These are phyloP conservation scores for Colletotrichum lindemuthianum DNA, from an alignment of 2,329 filamentous ascomycete species.

Conservation along the genomic window DNA sequence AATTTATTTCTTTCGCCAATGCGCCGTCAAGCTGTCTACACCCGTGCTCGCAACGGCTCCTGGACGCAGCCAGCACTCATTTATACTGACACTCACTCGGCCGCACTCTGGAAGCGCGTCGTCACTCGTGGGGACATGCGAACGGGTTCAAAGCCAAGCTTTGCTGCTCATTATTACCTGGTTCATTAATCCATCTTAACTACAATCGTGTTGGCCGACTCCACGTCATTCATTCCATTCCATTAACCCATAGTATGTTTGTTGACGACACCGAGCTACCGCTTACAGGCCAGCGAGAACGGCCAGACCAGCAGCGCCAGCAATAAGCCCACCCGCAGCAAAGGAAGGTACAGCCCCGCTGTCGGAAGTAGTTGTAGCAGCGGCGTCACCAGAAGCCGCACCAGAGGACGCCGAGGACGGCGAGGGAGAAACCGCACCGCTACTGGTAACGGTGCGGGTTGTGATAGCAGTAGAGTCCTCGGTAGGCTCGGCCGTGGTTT, in stretches of 20 bases:
- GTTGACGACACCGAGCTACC: no score
- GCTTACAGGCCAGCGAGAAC: slow-evolving; percentile 43
- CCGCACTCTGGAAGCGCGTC: no score
- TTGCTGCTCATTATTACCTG: not conserved
- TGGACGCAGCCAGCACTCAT: no score
- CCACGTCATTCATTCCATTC: not conserved
- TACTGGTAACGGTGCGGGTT: not conserved
- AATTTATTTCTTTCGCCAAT: no score
- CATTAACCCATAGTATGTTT: not conserved
- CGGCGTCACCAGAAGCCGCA: slow-evolving; percentile 15
- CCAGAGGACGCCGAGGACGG: slow-evolving; percentile 17
- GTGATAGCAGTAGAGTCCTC: not conserved
- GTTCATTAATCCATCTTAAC: slow-evolving; percentile 7
- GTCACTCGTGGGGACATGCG: no score
- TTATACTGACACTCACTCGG: no score
- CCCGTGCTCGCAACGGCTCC: no score
- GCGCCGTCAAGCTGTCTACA: no score
- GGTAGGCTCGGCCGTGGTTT: slow-evolving; percentile 1
- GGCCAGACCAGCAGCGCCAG: slow-evolving; percentile 43
- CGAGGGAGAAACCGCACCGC: not conserved
- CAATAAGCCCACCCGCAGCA: slow-evolving; percentile 40
- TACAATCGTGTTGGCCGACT: not conserved
- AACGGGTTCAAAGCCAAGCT: no score
- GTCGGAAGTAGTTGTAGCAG: slow-evolving; percentile 26
- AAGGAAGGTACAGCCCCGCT: slow-evolving; percentile 42